Evolutionary conservation across 2,329 filamentous ascomycete species (phyloP).

Genomic region (Colletotrichum sp.): DNA sequence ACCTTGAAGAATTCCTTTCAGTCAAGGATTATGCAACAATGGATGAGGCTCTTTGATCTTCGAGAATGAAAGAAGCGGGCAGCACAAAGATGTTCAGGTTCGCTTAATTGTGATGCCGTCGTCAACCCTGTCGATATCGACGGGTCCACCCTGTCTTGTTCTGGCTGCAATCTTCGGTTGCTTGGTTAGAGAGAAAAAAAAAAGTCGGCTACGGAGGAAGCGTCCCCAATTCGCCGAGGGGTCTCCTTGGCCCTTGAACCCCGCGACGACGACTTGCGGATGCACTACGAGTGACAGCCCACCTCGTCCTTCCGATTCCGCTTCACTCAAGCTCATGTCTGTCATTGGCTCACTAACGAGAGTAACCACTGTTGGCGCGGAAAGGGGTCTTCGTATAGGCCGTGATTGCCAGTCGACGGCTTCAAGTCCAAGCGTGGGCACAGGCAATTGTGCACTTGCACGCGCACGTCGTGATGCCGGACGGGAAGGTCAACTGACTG

Average conservation of each 20-base stretch:
- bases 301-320: slow-evolving; percentile 1
- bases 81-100: neutral
- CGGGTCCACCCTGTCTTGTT: slow-evolving; percentile 7
- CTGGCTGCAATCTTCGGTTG: slow-evolving; percentile 12
- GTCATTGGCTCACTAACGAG: slow-evolving; percentile 14
- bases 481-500: neutral
- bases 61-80: neutral
- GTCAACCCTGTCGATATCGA: slow-evolving; percentile 16
- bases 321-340: neutral
- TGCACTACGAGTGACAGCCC: slow-evolving; percentile 5
- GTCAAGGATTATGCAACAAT: neutral
- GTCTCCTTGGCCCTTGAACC: slow-evolving; percentile 1
- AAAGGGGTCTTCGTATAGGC: neutral
- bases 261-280: slow-evolving; percentile 2
- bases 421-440: slow-evolving; percentile 10
- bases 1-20: slow-evolving; percentile 6
- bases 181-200: slow-evolving; percentile 8
- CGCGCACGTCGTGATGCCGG: neutral
- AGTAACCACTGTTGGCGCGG: neutral
- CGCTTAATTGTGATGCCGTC: slow-evolving; percentile 10
- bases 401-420: neutral
- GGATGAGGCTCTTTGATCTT: neutral
- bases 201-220: slow-evolving; percentile 1
- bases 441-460: slow-evolving; percentile 7
- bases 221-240: neutral